Base-by-base conservation (phyloP, 495 filamentous ascomycete genomes). In the Aspergillus bridgeri region DNA sequence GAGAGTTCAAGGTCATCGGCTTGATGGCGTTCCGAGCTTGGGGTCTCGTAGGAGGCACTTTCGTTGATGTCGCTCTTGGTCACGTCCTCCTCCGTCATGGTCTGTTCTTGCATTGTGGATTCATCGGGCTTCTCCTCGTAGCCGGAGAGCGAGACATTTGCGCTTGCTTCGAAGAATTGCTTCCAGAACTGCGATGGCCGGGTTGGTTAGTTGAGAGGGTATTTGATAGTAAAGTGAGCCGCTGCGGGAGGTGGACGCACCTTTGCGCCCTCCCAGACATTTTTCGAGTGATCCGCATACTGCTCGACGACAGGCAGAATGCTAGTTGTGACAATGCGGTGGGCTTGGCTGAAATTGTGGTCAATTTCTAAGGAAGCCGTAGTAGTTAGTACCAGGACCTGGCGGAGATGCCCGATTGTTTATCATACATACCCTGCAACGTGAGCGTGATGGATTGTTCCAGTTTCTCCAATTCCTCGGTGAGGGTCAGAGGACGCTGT, bases 161-260 rank as follows among this genome's bases (percentile, higher is more conserved):
- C 94, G 46, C 89, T 94, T 54, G 93, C 90, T 75, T 98, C 94
- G 75, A 98, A 98, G 83, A 98, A 98, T 78, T 96, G 90, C 74
- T 97, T 98, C 94, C 94, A 98, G 75, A 97, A 98, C 90, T 95
- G 64, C 15, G 52, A n/a, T 33, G 21, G n/a, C 43, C 6, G 45
- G 48, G 6, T 29, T 54, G 9, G 43, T 59, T 44, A 9, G 43
- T 48, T 23, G 5, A 47, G 43, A 5, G 53, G n/a, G n/a, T n/a
- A n/a, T n/a, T n/a, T n/a, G n/a, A n/a, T n/a, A n/a, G n/a, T n/a
- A 9, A 6, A 29, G 27, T 9, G 27, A 29, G 2, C 27, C 11
- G 38, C 13, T 1, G 33, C 13, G 33, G 13, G 33, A 15, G 8
- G n/a, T 21, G 25, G 33, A 48, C 66, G 17, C 52, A 91, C 92